Base-by-base conservation (phyloP, 768 basidiomycete species). In the Amanita brunnescens region DNA sequence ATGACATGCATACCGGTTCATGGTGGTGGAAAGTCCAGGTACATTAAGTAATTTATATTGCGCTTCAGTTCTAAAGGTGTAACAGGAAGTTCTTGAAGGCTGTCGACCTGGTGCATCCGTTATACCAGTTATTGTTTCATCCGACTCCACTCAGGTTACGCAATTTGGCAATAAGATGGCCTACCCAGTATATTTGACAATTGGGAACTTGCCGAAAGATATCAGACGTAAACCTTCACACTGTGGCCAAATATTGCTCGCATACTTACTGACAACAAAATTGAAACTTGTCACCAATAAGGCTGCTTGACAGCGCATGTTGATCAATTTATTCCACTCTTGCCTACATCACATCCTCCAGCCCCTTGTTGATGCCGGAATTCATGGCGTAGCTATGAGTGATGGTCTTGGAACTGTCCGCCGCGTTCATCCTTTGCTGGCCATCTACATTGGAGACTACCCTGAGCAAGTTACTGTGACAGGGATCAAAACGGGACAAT, bases 1-100 rank as follows among this genome's bases (percentile, higher is more conserved):
- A 61, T 48, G 68, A 71, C 24, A 61, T 72, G 60, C 57, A 72
- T 21, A 71, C 67, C 0, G 70, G 68, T 0, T 63, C 62, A 46
- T 75, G 74, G 74, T 74, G 73, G 73, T 75, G 73, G 73, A 21
- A 38, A 14, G 64, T 64, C 1, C 72, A 75, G 62, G 73, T 71
- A 55, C 12, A 65, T n/a, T n/a, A 41, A 26, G 20, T 33, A 21
- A 21, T 23, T 33, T 21, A 35, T 46, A 23, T 40, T 38, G 13
- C 9, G 23, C 33, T 51, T 35, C 20, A 46, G 5, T n/a, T 16
- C n/a, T 9, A 30, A 30, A 32, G 9, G 10, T 10, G 30, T n/a
- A n/a, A n/a, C n/a, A n/a, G n/a, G n/a, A 7, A 13, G 34, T 18
- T 20, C 42, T 24, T 61, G 60, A 55, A 43, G 48, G 33, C 16